Evolutionary conservation across 1,284 basidiomycete genomes (phyloP).

Genomic region (Cryptococcus depauperatus): DNA sequence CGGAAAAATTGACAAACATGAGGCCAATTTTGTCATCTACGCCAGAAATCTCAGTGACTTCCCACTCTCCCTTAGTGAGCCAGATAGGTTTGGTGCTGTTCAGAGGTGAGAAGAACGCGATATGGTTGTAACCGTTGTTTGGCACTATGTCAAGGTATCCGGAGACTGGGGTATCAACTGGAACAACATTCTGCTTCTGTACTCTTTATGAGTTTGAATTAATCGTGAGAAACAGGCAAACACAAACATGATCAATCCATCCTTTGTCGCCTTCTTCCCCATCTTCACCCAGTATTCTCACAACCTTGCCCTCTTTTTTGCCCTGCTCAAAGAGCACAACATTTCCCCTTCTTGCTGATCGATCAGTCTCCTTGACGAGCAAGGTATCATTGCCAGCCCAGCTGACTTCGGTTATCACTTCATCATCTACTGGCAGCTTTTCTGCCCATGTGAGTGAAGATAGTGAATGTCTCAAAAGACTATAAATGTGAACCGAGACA

Average conservation of each 20-base stretch:
- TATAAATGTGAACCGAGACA: conserved; percentile 75
- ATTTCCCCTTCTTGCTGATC: conserved; percentile 67
- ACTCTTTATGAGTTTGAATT: not conserved
- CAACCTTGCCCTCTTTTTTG: conserved; percentile 46
- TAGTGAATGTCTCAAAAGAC: conserved; percentile 37
- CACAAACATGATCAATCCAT: conserved; percentile 67
- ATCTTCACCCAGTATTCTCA: conserved; percentile 63
- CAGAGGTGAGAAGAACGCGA: conserved; percentile 76
- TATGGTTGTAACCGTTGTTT: conserved; percentile 75
- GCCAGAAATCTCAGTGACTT: conserved; percentile 69
- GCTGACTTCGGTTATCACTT: conserved; percentile 69
- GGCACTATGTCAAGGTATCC: conserved; percentile 86
- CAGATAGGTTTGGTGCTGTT: conserved; percentile 62
- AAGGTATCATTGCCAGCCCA: conserved; percentile 76
- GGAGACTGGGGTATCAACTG: conserved; percentile 43
- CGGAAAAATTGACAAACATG: conserved; percentile 53
- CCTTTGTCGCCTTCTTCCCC: conserved; percentile 83
- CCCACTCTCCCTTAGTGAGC: conserved; percentile 81
- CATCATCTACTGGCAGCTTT: conserved; percentile 55
- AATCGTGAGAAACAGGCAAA: not conserved
- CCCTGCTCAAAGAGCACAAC: conserved; percentile 63
- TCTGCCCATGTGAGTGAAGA: conserved; percentile 57
- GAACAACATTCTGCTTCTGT: conserved; percentile 44
- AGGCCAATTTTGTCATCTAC: conserved; percentile 61
- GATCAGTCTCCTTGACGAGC: conserved; percentile 76